Base-by-base conservation (phyloP, 2,329 filamentous ascomycete genomes). In the Aspergillus niger region DNA sequence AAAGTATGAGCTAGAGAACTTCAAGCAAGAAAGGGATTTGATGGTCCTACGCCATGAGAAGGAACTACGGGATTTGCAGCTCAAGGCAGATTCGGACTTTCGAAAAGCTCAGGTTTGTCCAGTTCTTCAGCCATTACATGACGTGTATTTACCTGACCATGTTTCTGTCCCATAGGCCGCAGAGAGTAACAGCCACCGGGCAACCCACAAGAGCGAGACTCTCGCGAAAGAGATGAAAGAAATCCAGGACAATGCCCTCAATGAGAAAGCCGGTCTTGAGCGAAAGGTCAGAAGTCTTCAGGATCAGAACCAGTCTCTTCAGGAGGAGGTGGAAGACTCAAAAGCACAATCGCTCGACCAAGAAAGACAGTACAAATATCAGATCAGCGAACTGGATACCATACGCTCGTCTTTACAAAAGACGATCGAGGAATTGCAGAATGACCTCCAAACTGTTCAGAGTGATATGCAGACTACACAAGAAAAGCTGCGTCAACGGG, bases 21-120 rank as follows among this genome's bases (percentile, higher is more conserved):
- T 91, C 56, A 93, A 94, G 69, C 91, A 97, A 68, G 94, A 98
- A 71, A 89, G 91, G 68, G 92, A 96, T 60, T 85, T 97, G 69
- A 82, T 88, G 51, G 83, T 87, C 8, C 82, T 97, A 15, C 88
- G 91, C 63, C 90, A 95, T 68, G 89, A 92, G 65, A 90, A 91
- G 69, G 94, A 97, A 70, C 76, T 97, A 22, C 87, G 94, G 63
- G 92, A 96, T 58, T 83, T 89, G 1, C 88, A 91, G 66, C 83
- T 88, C 51, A 90, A 89, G 64, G 90, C 91, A n/a, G 92, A 97
- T 69, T 89, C 91, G 8, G 93, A 97, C 71, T 92, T 91, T 70
- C 89, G 91, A 69, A 85, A 84, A 65, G 82, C 84, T 32, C 83
- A 86, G 75, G 82, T 83, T 54, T 49, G 72, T 65, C 3, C 8